phyloP scores from a whole-genome alignment of 306 rosid genomes.

The Pyrus communis region DNA sequence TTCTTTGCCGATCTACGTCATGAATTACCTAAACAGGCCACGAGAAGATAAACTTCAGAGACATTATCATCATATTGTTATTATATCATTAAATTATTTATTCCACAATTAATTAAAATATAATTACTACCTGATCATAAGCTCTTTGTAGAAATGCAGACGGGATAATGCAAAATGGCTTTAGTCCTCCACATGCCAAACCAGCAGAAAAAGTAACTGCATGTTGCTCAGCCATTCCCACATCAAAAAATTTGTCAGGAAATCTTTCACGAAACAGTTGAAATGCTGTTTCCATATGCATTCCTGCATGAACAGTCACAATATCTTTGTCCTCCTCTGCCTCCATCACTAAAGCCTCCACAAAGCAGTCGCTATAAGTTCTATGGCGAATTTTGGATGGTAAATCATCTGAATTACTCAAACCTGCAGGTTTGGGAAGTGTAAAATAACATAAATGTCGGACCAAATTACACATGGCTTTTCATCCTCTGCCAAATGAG shows the following conservation, averaged over 20 bases:
- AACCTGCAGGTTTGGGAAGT: constrained; percentile 41
- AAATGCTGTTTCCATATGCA: constrained; percentile 58
- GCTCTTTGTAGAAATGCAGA: too few relatives aligned
- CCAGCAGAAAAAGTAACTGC: constrained; percentile 97
- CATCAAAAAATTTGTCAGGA: constrained; percentile 72
- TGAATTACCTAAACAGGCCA: too few relatives aligned
- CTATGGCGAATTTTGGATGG: constrained; percentile 22
- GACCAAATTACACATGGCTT: constrained; percentile 1
- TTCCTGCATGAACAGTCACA: constrained; percentile 81
- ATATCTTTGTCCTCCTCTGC: constrained; percentile 81
- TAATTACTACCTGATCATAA: too few relatives aligned
- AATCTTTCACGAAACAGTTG: constrained; percentile 57
- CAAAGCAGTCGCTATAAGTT: constrained; percentile 78
- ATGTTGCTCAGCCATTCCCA: constrained; percentile 97
- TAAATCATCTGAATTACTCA: constrained; percentile 23
- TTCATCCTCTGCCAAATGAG: constrained; percentile 1
- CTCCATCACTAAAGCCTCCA: constrained; percentile 61
- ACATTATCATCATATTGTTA: too few relatives aligned
- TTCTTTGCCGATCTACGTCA: too few relatives aligned
- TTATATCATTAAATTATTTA: too few relatives aligned
- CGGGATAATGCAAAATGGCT: constrained; percentile 89
- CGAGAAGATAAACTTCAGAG: too few relatives aligned
- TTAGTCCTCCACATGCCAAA: constrained; percentile 82
- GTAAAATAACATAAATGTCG: not conserved
- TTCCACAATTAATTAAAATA: too few relatives aligned